Percentiles rank a stretch among this genome's conserved stretches.
Evolutionary conservation across 345 rosid species (phyloP).

Genomic region (Eucalyptus pumila): DNA sequence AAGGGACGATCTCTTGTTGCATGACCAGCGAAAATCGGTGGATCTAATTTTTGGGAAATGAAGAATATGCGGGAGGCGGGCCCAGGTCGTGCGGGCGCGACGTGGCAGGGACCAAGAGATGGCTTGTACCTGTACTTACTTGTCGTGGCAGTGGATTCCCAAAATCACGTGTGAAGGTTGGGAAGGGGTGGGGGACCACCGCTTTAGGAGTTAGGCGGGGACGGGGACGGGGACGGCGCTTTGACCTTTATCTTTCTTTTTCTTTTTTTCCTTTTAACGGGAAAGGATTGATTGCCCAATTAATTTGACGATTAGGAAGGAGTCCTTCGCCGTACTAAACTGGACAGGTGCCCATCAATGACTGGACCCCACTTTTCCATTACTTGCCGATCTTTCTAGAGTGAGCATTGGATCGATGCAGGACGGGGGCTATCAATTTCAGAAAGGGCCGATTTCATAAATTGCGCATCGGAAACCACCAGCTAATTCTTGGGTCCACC

Average conservation of each 20-base stretch:
- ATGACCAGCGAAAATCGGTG: neutral
- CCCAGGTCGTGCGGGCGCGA: neutral
- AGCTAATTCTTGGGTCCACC: no score
- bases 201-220: neutral
- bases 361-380: neutral
- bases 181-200: neutral
- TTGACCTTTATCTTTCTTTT: no score
- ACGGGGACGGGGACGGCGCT: neutral
- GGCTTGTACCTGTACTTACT: neutral
- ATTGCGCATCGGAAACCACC: no score
- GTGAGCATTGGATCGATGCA: neutral
- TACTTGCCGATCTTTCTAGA: neutral
- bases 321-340: neutral
- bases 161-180: neutral
- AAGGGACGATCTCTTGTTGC: rapidly evolving
- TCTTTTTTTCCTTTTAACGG: neutral
- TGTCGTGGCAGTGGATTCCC: neutral
- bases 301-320: neutral
- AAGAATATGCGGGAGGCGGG: neutral
- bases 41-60: neutral
- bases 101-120: neutral
- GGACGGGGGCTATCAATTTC: no score
- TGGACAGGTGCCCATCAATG: neutral
- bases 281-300: neutral
- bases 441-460: no score